Base-by-base conservation (phyloP, 768 basidiomycete species). In the Amanita phalloides region DNA sequence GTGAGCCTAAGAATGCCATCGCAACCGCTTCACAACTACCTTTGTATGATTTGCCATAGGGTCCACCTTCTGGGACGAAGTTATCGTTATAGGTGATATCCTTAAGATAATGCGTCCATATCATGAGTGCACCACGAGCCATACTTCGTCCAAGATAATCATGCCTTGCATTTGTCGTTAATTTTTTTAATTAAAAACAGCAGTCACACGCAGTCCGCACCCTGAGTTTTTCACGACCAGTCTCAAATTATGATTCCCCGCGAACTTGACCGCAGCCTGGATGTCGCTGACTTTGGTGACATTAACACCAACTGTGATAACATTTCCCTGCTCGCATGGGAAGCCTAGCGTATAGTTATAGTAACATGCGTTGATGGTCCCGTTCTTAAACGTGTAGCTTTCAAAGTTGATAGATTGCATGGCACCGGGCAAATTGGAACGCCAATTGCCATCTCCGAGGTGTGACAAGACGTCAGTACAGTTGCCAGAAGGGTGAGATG, bases 311-410 rank as follows among this genome's bases (percentile, higher is more conserved):
- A 68, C 54, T 1, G 68, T 62, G 1, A 75, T 68, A 0, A 76
- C 65, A 41, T 67, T 69, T 13, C 74, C 75, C 55, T 74, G 75
- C 1, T 61, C 58, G 53, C 75, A 78, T 6, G 70, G 65, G 14
- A 64, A 42, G 3, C 68, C 70, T 0, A 72, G 56, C 0, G 64
- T 60, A 0, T 70, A 71, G 51, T 79, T 70, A 39, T 78, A 53
- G 35, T 75, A 78, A 68, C 79, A 83, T 1, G 67, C 70, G 54
- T 70, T 70, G 44, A 76, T 72, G 41, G 72, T 76, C 30, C 71
- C 75, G 59, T 48, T 48, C 3, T 38, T 7, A 6, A 48, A 38
- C 33, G 21, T 48, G 35, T 20, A 48, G 21, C 33, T 59, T 45
- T 66, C 65, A 43, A 60, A 63, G 47, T 64, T 65, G 20, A 56